A percentile compares a stretch with the other conserved stretches of the same genome.
phyloP scores from a whole-genome alignment of 176 grass and related monocot species.

The Musa beccarii region DNA sequence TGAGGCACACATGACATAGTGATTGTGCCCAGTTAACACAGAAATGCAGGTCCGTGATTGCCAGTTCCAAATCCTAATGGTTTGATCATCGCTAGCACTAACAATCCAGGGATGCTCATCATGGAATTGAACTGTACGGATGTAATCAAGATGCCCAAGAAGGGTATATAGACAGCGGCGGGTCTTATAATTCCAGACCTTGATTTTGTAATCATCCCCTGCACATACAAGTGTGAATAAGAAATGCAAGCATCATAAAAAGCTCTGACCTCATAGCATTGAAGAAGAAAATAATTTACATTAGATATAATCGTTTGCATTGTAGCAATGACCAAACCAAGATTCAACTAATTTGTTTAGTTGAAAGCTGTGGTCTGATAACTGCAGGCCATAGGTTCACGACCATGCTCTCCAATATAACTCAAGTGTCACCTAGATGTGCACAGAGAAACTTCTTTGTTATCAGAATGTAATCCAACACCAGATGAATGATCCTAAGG shows the following conservation, averaged over 20 bases:
- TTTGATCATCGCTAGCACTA: conserved; percentile 80
- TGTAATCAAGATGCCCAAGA: conserved; percentile 84
- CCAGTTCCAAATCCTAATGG: conserved; percentile 93
- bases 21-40: conserved; percentile 81
- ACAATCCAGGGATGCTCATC: conserved; percentile 77
- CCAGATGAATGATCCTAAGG: too few relatives aligned
- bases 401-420: too few relatives aligned
- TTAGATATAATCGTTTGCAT: too few relatives aligned
- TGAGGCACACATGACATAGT: conserved; percentile 90
- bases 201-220: conserved; percentile 95
- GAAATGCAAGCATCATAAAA: not conserved
- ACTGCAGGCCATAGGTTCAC: too few relatives aligned
- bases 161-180: conserved; percentile 90
- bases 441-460: too few relatives aligned
- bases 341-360: too few relatives aligned
- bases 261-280: not conserved
- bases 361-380: too few relatives aligned
- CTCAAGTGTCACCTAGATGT: too few relatives aligned
- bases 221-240: conserved; percentile 10
- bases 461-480: too few relatives aligned
- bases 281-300: not conserved
- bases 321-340: too few relatives aligned
- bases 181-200: conserved; percentile 92
- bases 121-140: conserved; percentile 81
- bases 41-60: conserved; percentile 75